Conservation (phyloP, 257 asterid genomes). For the Primulina huaijiensis region DNA sequence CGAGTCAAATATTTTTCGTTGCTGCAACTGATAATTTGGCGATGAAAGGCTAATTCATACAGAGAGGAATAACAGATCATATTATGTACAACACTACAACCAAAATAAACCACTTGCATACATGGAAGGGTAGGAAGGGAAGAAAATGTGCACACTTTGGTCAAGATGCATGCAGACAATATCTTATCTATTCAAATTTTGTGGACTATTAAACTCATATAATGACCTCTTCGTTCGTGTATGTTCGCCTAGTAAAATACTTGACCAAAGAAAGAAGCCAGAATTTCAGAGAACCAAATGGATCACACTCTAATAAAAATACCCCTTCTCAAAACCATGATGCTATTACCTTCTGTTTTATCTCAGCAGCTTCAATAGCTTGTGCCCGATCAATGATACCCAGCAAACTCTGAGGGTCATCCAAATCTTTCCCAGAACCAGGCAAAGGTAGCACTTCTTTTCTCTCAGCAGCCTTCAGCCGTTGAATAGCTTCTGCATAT, state of each 20-base stretch:
- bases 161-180: no score
- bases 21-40: not conserved
- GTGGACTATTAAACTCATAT: no score
- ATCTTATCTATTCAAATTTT: no score
- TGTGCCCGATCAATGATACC: constrained; percentile 72
- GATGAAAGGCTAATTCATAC: not conserved
- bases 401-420: constrained; percentile 65
- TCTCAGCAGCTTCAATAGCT: constrained; percentile 79
- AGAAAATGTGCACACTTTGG: no score
- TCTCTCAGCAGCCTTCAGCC: constrained; percentile 85
- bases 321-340: not conserved
- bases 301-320: not conserved
- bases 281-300: not conserved
- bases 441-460: constrained; percentile 90
- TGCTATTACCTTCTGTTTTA: constrained; percentile 56
- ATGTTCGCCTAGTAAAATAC: not conserved
- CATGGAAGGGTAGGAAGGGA: no score
- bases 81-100: not conserved
- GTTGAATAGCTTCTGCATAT: constrained; percentile 83
- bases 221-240: no score
- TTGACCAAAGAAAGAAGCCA: not conserved
- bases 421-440: constrained; percentile 76
- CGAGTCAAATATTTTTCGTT: not conserved
- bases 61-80: not conserved
- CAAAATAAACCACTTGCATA: not conserved